A percentile compares a stretch with the other conserved stretches of the same genome.
phyloP scores from a whole-genome alignment of 2,329 filamentous ascomycete genomes.

The Hymenoscyphus fructigenus region DNA sequence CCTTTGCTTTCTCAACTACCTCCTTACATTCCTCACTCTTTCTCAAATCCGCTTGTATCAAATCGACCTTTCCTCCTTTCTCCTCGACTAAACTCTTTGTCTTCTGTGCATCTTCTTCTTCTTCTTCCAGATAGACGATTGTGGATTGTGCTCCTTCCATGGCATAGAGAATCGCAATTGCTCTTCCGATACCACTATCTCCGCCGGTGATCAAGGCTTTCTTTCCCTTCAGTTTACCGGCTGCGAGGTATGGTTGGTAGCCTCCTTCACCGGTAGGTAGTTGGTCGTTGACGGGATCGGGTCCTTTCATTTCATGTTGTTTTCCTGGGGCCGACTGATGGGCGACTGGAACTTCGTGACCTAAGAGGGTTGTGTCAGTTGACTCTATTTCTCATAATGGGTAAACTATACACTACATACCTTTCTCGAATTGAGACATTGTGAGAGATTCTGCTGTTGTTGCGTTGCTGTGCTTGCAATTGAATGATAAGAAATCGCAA shows the following conservation, averaged over 20 bases:
- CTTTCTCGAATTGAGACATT: slow-evolving; percentile 37
- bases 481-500: neutral
- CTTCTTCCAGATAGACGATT: slow-evolving; percentile 72
- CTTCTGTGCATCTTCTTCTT: slow-evolving; percentile 73
- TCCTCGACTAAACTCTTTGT: slow-evolving; percentile 70
- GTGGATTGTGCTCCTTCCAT: slow-evolving; percentile 76
- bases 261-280: slow-evolving; percentile 68
- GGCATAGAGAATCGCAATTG: slow-evolving; percentile 73
- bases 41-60: slow-evolving; percentile 64
- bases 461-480: neutral
- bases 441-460: neutral
- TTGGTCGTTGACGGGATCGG: slow-evolving; percentile 60
- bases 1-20: slow-evolving; percentile 64
- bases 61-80: slow-evolving; percentile 63
- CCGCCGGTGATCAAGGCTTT: slow-evolving; percentile 79
- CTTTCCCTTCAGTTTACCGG: slow-evolving; percentile 73
- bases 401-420: slow-evolving; percentile 25
- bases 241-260: slow-evolving; percentile 69
- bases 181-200: slow-evolving; percentile 76
- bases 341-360: slow-evolving; percentile 50
- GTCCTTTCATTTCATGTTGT: slow-evolving; percentile 50
- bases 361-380: slow-evolving; percentile 32
- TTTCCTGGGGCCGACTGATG: slow-evolving; percentile 56
- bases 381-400: neutral
- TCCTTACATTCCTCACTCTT: slow-evolving; percentile 67